Base-by-base conservation (phyloP, 2,329 filamentous ascomycete species). In the Epicoccum nigrum region DNA sequence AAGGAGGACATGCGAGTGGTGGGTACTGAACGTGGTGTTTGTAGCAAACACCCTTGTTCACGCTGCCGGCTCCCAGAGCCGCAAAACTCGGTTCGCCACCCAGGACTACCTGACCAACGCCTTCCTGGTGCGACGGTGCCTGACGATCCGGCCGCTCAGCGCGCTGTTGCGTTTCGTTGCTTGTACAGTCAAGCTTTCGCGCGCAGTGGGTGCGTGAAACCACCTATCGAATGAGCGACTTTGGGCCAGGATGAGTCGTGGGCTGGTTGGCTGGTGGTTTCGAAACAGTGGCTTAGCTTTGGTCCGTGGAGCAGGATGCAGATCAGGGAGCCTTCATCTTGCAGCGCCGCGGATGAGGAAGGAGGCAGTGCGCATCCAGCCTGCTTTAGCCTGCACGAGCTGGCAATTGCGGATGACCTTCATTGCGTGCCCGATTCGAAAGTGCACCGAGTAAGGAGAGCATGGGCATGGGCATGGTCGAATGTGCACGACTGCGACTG, bases 171-270 rank as follows among this genome's bases (percentile, higher is more conserved):
- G 15, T 40, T 12, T 39, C 23, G 15, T 45, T 51, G 48, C 48
- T 51, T 51, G 17, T 45, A 41, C 34, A 45, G 31, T 45, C 48
- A 51, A 51, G 48, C 48, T 45, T 51, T 40, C 7, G 17, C 12
- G 8, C 1, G 23, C 19, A 42, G 45, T 31, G 33, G 13, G 12
- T 25, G 7, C 5, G 27, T 20, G 32, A 46, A 38, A 28, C 34
- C 34, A 30, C 4, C 31, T 19, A 15, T 38, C 43, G 39, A 43
- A 46, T 47, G 21, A 39, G 44, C 43, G 21, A 32, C 23, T 23
- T 15, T 12, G 5, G 5, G 13, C 42, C 11, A 25, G 17, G 27
- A 43, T 46, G 37, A 46, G 13, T 28, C 32, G 49, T 47, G 49
- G 43, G 15, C 4, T 39, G 34, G 20, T 25, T 23, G 40, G 46